phyloP scores from a whole-genome alignment of 75 land plant genomes.

The Selaginella moellendorffii region DNA sequence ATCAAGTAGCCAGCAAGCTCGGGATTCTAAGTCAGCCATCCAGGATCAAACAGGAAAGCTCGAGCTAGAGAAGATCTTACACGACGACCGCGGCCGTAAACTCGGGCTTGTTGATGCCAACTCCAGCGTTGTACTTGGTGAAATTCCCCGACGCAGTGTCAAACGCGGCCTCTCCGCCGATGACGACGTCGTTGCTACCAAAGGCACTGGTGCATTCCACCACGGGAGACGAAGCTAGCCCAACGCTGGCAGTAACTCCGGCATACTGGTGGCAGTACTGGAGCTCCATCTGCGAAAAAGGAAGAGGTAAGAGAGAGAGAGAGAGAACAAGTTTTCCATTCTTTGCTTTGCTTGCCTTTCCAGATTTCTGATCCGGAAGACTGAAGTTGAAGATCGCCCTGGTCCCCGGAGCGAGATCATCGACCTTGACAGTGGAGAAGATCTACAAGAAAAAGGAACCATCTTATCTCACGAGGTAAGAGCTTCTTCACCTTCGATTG shows the following conservation, averaged over 20 bases:
- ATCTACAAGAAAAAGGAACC: constrained; percentile 12
- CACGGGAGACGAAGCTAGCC: neutral
- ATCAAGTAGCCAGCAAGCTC: neutral
- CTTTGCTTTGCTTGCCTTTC: constrained; percentile 16
- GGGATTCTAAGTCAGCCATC: neutral
- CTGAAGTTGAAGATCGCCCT: constrained; percentile 24
- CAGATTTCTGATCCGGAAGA: constrained; percentile 28
- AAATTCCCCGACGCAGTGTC: constrained; percentile 7
- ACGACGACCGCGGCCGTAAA: neutral
- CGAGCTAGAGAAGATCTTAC: neutral
- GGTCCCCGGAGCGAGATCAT: constrained; percentile 26
- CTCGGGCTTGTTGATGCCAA: constrained; percentile 9
- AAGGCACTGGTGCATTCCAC: neutral
- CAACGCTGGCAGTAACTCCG: constrained; percentile 1
- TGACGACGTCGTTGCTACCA: neutral
- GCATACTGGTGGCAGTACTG: neutral
- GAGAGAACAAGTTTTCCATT: neutral
- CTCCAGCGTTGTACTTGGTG: neutral
- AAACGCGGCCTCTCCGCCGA: neutral
- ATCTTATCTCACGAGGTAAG: neutral
- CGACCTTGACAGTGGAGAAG: constrained; percentile 21
- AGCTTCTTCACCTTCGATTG: constrained; percentile 2
- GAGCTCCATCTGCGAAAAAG: neutral
- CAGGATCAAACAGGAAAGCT: no score
- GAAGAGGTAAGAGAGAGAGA: neutral